These are phyloP conservation scores for Lolium rigidum DNA, from an alignment of 176 grass and related monocot species.

Conservation along the genomic window DNA sequence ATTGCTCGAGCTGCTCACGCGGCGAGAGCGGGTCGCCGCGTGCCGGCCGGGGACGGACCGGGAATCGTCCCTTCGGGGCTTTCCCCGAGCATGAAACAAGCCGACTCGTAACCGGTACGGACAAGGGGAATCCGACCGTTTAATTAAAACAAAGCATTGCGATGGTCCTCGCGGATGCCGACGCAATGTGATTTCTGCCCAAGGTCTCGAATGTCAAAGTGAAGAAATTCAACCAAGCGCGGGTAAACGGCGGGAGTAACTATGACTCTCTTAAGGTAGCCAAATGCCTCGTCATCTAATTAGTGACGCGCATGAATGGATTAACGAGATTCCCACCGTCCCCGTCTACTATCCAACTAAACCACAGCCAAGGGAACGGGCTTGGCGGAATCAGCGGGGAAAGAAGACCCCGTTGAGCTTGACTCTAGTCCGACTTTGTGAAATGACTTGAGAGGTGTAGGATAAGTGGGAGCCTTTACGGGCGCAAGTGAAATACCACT, in stretches of 20 bases:
- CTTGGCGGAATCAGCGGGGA: too few species aligned
- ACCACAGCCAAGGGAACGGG: too few species aligned
- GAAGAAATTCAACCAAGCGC: slow-evolving; percentile 83
- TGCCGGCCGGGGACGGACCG: slow-evolving; percentile 44
- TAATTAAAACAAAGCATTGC: slow-evolving; percentile 94
- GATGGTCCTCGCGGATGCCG: slow-evolving; percentile 69
- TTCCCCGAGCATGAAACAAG: too few species aligned
- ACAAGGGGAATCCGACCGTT: slow-evolving; percentile 80
- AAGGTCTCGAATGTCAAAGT: slow-evolving; percentile 88
- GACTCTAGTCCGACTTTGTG: too few species aligned
- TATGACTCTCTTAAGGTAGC: slow-evolving; percentile 93
- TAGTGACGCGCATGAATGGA: slow-evolving; percentile 73
- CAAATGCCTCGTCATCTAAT: slow-evolving; percentile 79
- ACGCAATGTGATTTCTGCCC: slow-evolving; percentile 76
- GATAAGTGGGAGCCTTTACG: background rate
- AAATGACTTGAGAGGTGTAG: too few species aligned
- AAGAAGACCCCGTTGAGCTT: too few species aligned
- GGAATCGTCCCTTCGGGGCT: too few species aligned
- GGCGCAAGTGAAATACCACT: slow-evolving; percentile 73
- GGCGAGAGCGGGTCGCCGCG: slow-evolving; percentile 32
- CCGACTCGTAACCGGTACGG: slow-evolving; percentile 65
- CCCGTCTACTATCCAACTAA: too few species aligned
- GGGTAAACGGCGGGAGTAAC: slow-evolving; percentile 82
- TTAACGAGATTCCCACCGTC: slow-evolving; percentile 49
- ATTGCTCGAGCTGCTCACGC: slow-evolving; percentile 31